Base-by-base conservation (phyloP, 176 grass and related monocot genomes). In the Carex myosuroides region DNA sequence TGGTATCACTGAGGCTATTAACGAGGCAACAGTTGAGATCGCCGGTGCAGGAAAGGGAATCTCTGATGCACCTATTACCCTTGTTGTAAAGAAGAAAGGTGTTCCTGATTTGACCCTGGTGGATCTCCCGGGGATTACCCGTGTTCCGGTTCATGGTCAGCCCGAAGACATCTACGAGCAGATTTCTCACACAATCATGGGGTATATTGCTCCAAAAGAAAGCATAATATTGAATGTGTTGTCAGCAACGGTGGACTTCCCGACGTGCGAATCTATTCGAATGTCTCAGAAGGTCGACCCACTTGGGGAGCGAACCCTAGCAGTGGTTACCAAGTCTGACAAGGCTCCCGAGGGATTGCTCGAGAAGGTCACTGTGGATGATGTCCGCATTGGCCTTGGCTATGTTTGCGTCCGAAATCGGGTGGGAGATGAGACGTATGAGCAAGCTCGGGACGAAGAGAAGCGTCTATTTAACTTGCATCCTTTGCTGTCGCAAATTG, bases 211-310 rank as follows among this genome's bases (percentile, higher is more conserved):
- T 0, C 86, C 80, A 1, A 83, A 82, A 44, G 86, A 87, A 20
- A 87, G 80, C 86, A 87, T 87, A 6, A 87, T 87, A 8, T 57
- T 78, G 13, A 83, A 87, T 16, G 86, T 87, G 6, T 17, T 87
- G 13, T 82, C 79, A 2, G 85, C 85, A 11, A 32, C 33, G 0
- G 85, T 87, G 6, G 85, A 87, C 65, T 87, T 87, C 56, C 55
- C 86, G 0, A 87, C 86, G 2, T 83, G 79, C 1, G 79, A 83
- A 58, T 83, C 86, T 0, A 78, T 87, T 24, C 3, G 80, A 5
- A 87, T 87, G 86, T 87, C 86, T 12, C 80, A 87, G 46, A 44
- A 33, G 30, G 86, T 87, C 0, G 86, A 87, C 58, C 33, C 5
- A 56, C 14, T 3, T 5, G 86, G 86, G 1, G 41, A 83, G 21